Base-by-base conservation (phyloP, 305 asterid genomes). In the Caryopteris hybrid region DNA sequence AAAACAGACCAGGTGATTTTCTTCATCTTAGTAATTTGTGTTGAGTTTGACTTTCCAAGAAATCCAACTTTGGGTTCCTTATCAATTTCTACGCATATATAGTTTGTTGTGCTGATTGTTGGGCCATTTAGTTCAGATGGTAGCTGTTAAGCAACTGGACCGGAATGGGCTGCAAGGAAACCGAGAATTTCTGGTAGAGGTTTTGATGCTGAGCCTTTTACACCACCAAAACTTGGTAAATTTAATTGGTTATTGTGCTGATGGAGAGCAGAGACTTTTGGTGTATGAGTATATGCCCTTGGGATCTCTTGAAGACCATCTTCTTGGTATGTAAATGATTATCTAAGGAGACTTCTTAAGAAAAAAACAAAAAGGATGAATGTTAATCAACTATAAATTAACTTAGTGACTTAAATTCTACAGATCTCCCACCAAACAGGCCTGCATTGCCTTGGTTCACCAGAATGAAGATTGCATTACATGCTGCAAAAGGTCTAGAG, bases 401-500 rank as follows among this genome's bases (percentile, higher is more conserved):
- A 45, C 47, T 56, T 11, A 18, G 10, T 14, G 8, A 10, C 16
- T 39, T 67, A 14, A 54, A 65, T 61, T 14, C 4, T 71, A 25
- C 81, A 92, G 98, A 85, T 29, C 72, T 84, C 45, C 61, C 79
- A 6, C 83, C 75, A 12, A 55, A 66, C 42, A 67, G 76, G 68
- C 22, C 84, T 11, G 85, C 96, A 11, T 51, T 93, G 21, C 80
- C 85, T 56, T 93, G 99, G 99, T 65, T 43, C 64, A 79, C 78
- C 11, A 80, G 99, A 88, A 87, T 93, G 95, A 91, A 87, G 68
- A 91, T 93, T 29, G 99, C 99, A 9, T 69, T 85, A 33, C 77
- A 87, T 34, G 97, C 96, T 0, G 99, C 97, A 1, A 93, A 78
- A 72, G 99, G 99, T 1, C 80, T 93, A 0, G 97, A 93, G 76